Conservation (phyloP, 768 basidiomycete species). For the Tephrocybe rancida region DNA sequence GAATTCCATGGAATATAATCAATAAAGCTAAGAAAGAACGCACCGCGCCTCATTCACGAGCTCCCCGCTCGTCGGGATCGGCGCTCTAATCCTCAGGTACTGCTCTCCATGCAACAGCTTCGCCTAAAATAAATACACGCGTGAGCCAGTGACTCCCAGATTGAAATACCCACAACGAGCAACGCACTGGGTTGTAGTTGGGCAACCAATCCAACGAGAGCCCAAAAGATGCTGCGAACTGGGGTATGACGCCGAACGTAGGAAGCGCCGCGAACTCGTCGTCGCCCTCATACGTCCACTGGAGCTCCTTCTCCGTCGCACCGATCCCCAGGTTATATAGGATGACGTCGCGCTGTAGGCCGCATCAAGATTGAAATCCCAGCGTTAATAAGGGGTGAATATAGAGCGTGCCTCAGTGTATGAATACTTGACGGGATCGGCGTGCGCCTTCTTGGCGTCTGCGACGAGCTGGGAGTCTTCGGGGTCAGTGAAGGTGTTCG, state of each 20-base stretch:
- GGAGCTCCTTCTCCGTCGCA: slow-evolving; percentile 89
- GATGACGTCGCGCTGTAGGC: slow-evolving; percentile 74
- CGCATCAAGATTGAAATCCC: not conserved
- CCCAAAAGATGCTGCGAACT: slow-evolving; percentile 72
- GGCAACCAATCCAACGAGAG: slow-evolving; percentile 86
- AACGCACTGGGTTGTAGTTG: slow-evolving; percentile 86
- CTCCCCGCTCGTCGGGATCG: slow-evolving; percentile 84
- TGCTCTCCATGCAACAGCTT: slow-evolving; percentile 99
- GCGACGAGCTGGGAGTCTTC: slow-evolving; percentile 84
- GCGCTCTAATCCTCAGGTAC: slow-evolving; percentile 83
- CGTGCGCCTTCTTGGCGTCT: slow-evolving; percentile 70
- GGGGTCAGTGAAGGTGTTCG: slow-evolving; percentile 62
- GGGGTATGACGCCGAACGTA: slow-evolving; percentile 95
- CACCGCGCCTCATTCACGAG: slow-evolving; percentile 76
- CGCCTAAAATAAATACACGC: slow-evolving; percentile 71
- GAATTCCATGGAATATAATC: not conserved
- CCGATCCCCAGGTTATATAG: slow-evolving; percentile 96
- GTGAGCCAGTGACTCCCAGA: too few species aligned
- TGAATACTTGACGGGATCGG: slow-evolving; percentile 59
- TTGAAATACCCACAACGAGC: too few species aligned
- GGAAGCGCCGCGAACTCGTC: slow-evolving; percentile 87
- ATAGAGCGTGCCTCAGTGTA: slow-evolving; percentile 64
- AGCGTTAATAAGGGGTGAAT: not conserved
- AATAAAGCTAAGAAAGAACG: slow-evolving; percentile 16
- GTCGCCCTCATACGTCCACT: slow-evolving; percentile 90